A percentile compares a stretch with the other conserved stretches of the same genome.
Evolutionary conservation across 306 rosid genomes (phyloP).

Genomic region (Quillaja saponaria): DNA sequence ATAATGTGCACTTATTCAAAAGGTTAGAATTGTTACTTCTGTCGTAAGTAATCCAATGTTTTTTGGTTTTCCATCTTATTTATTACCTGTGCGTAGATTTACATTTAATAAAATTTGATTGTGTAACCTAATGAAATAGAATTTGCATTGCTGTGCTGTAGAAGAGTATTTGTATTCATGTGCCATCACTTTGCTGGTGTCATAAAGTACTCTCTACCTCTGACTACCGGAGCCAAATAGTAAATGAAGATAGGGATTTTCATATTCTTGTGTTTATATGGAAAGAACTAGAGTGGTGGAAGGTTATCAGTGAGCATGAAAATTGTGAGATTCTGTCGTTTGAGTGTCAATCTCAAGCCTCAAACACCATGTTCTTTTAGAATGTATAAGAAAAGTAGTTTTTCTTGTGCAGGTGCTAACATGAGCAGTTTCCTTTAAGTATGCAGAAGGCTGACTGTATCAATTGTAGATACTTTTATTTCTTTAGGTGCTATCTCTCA

Average conservation of each 20-base stretch:
- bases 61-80: conserved; percentile 3
- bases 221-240: background rate
- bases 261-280: background rate
- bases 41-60: background rate
- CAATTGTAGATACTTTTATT: no score
- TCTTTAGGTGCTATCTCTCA: no score
- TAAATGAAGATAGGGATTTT: background rate
- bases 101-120: background rate
- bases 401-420: no score
- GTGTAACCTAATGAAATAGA: background rate
- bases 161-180: background rate
- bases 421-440: no score
- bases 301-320: background rate
- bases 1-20: conserved; percentile 2
- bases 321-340: background rate
- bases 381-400: background rate
- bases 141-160: conserved; percentile 16
- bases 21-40: conserved; percentile 9
- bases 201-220: background rate
- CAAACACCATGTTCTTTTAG: background rate
- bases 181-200: background rate
- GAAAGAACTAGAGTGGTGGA: conserved; percentile 6
- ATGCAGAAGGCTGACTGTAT: no score
- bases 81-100: conserved; percentile 6
- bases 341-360: background rate